Base-by-base conservation (phyloP, 2,329 filamentous ascomycete species). In the Rutstroemia sp. region DNA sequence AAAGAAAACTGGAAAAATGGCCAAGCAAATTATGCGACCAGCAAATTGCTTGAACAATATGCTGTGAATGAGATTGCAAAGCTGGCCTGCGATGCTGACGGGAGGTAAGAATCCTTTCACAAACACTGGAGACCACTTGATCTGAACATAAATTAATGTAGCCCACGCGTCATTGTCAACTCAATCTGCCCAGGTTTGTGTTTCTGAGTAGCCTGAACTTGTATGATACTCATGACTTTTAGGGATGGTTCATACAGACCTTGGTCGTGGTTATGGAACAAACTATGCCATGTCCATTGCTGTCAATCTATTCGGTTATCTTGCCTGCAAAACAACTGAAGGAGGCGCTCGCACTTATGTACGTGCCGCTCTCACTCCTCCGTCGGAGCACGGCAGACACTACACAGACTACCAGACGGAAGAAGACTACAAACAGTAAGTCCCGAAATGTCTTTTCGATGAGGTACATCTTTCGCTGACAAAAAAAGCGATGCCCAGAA, bases 291-390 rank as follows among this genome's bases (percentile, higher is more conserved):
- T 61, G 40, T 39, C 46, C 17, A 6, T 58, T 7, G 53, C 23
- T 3, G 51, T 64, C 12, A 56, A 63, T 27, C 17, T 39, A 2
- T 59, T 64, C 47, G 62, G 61, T 53, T 57, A 42, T 5, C 2
- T 63, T 21, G 34, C 64, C 14, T 59, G 57, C 12, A 69, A 67
- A 51, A 65, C 58, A 4, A 65, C 69, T 2, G 69, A 71, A 61
- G 65, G 62, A 1, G 70, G 69, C 4, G 65, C 67, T 34, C 63
- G 66, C 48, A 65, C 65, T 38, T 60, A 66, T 23, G 57, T 70
- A 16, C 62, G 65, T 52, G 64, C 66, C 23, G 64, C 65, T 5
- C n/a, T 63, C 34, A 66, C 62, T 4, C 59, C 52, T 25, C 57
- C 62, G 5, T 61, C 56, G n/a, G 61, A 68, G 48, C 60, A 66